Base-by-base conservation (phyloP, 495 filamentous ascomycete species). In the Xylaria flabelliformis region DNA sequence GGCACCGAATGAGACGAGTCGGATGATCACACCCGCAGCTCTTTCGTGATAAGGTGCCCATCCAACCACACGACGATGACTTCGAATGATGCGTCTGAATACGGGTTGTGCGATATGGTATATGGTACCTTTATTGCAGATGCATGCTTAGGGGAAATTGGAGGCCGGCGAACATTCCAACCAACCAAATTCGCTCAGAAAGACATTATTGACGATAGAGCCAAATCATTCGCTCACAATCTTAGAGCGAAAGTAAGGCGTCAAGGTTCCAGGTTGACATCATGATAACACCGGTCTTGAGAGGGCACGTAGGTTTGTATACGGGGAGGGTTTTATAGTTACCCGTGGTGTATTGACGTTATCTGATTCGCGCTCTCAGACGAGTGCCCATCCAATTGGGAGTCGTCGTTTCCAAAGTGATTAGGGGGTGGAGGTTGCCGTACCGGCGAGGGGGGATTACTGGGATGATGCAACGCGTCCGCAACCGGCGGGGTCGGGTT, bases 311-410 rank as follows among this genome's bases (percentile, higher is more conserved):
- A 36, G 21, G 55, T 3, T 61, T 32, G 41, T 42, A 67, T 53
- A 42, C 41, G 41, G 46, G 70, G 65, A 71, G 39, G 64, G 67
- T 72, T 21, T 50, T 69, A 70, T 65, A 73, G 66, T 73, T 72
- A 64, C 83, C 78, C 84, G 83, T 85, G 84, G 82, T 64, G 74
- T 69, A 53, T 78, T 75, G 64, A 77, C 75, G 78, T 64, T 72
- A 72, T 82, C 78, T 76, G 71, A 85, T 85, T 85, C 82, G 84
- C 78, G 81, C 75, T 70, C 34, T 62, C 46, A n/a, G 26, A 48
- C n/a, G 26, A 59, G 44, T 42, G 44, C 53, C 46, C n/a, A 41
- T 50, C 62, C 70, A 67, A 59, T 59, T 61, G 53, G 39, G 10
- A 29, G 13, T 51, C 51, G 50, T 39, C 15, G 15, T 42, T 65